Evolutionary conservation across 2,329 filamentous ascomycete species (phyloP).

Genomic region (Cadophora malorum): DNA sequence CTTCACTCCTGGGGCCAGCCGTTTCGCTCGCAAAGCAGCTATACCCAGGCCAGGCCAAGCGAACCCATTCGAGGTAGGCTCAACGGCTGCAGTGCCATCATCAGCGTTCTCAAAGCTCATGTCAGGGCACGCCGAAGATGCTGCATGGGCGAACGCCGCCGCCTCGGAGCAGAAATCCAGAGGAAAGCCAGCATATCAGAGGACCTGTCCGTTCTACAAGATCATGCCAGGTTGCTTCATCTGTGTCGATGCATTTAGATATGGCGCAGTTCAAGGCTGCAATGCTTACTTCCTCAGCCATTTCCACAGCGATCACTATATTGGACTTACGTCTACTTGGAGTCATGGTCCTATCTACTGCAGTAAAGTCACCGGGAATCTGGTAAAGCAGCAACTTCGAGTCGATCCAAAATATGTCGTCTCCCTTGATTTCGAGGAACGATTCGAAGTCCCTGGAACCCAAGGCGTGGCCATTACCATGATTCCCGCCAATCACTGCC

Average conservation of each 20-base stretch:
- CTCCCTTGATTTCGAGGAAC: slow-evolving; percentile 83
- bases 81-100: slow-evolving; percentile 47
- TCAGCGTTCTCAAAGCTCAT: slow-evolving; percentile 94
- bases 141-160: slow-evolving; percentile 87
- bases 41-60: slow-evolving; percentile 80
- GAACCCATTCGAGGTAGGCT: slow-evolving; percentile 72
- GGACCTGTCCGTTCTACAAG: slow-evolving; percentile 98
- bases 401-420: slow-evolving; percentile 88
- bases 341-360: slow-evolving; percentile 95
- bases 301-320: slow-evolving; percentile 97
- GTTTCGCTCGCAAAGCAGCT: slow-evolving; percentile 67
- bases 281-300: slow-evolving; percentile 96
- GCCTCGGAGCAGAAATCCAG: slow-evolving; percentile 78
- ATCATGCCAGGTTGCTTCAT: slow-evolving; percentile 93
- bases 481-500: slow-evolving; percentile 96
- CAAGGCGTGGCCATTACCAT: slow-evolving; percentile 88
- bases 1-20: slow-evolving; percentile 43
- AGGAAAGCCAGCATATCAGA: slow-evolving; percentile 84
- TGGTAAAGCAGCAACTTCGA: slow-evolving; percentile 84
- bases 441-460: slow-evolving; percentile 79
- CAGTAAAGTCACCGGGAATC: slow-evolving; percentile 87
- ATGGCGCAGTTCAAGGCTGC: slow-evolving; percentile 90
- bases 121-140: slow-evolving; percentile 88
- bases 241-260: slow-evolving; percentile 94
- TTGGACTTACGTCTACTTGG: slow-evolving; percentile 89